A percentile compares a stretch with the other conserved stretches of the same genome.
Conservation (phyloP, 805 yeast species). For the Candida morakotiae region DNA sequence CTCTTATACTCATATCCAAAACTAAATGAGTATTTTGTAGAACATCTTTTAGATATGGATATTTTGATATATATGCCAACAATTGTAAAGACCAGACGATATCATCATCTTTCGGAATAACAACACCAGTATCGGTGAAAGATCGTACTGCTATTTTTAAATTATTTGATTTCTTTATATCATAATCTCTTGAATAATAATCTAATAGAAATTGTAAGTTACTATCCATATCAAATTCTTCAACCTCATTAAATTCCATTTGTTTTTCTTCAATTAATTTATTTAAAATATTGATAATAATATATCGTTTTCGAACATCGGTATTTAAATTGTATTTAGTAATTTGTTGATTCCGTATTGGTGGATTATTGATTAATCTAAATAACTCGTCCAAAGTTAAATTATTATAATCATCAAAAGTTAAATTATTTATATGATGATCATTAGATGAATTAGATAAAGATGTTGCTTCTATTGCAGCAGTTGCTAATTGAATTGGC, state of each 20-base stretch:
- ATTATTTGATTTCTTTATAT: slow-evolving; percentile 22
- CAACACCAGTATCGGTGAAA: slow-evolving; percentile 56
- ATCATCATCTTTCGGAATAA: slow-evolving; percentile 91
- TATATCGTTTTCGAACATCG: slow-evolving; percentile 33
- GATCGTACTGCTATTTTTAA: slow-evolving; percentile 32
- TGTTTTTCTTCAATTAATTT: slow-evolving; percentile 37
- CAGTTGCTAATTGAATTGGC: slow-evolving; percentile 9
- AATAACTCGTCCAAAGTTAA: slow-evolving; percentile 34
- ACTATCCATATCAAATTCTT: slow-evolving; percentile 40
- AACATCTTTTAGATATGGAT: slow-evolving; percentile 69
- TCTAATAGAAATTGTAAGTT: slow-evolving; percentile 38
- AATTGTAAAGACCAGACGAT: slow-evolving; percentile 91
- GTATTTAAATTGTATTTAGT: slow-evolving; percentile 16
- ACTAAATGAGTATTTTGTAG: slow-evolving; percentile 75
- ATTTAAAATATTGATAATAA: slow-evolving; percentile 31
- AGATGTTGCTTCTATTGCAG: slow-evolving; percentile 13
- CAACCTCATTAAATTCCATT: slow-evolving; percentile 22
- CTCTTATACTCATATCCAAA: slow-evolving; percentile 53
- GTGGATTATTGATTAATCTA: slow-evolving; percentile 28
- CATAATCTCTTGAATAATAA: slow-evolving; percentile 34
- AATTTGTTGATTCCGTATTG: neutral
- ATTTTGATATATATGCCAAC: slow-evolving; percentile 89
- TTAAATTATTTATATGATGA: slow-evolving; percentile 21
- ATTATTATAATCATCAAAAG: slow-evolving; percentile 37
- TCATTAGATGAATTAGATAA: slow-evolving; percentile 10